phyloP scores from a whole-genome alignment of 179 eudicot species.

The Sideroxylon spinosum region DNA sequence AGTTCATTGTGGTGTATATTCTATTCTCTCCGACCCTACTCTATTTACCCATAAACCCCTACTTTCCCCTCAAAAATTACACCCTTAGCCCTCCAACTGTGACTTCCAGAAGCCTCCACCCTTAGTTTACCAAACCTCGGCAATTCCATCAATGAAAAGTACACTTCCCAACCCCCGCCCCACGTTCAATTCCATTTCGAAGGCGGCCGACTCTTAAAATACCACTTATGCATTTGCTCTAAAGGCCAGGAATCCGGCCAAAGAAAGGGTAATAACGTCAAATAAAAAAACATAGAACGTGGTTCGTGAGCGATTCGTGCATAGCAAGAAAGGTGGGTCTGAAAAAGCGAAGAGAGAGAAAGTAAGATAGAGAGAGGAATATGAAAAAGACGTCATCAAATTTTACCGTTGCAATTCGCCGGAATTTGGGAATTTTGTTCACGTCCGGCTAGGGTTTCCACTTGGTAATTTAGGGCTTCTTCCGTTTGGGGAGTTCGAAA shows the following conservation, averaged over 20 bases:
- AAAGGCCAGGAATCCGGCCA: not conserved
- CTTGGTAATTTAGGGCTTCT: slow-evolving; percentile 1
- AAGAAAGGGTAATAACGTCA: slow-evolving; percentile 29
- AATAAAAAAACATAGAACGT: slow-evolving; percentile 34
- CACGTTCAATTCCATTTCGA: slow-evolving; percentile 30
- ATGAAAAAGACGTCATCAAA: slow-evolving; percentile 56
- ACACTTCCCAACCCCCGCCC: slow-evolving; percentile 27
- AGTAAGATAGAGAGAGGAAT: slow-evolving; percentile 20
- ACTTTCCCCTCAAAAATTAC: not conserved
- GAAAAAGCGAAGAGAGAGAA: slow-evolving; percentile 28
- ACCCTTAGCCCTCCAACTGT: not conserved
- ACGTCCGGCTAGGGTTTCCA: slow-evolving; percentile 42
- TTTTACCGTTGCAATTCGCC: slow-evolving; percentile 41
- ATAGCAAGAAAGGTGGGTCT: slow-evolving; percentile 42
- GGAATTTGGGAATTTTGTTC: slow-evolving; percentile 48
- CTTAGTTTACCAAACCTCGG: slow-evolving; percentile 16
- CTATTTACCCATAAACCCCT: slow-evolving; percentile 29
- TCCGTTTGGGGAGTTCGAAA: not conserved
- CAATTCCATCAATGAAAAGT: slow-evolving; percentile 23
- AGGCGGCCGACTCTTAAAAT: slow-evolving; percentile 31
- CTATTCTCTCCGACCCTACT: not conserved
- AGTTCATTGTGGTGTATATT: slow-evolving; percentile 35
- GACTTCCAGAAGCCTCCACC: not conserved
- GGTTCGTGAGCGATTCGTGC: slow-evolving; percentile 62
- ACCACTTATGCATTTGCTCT: slow-evolving; percentile 28